Conservation (phyloP, 768 basidiomycete species). For the Macrocybe gigantea region DNA sequence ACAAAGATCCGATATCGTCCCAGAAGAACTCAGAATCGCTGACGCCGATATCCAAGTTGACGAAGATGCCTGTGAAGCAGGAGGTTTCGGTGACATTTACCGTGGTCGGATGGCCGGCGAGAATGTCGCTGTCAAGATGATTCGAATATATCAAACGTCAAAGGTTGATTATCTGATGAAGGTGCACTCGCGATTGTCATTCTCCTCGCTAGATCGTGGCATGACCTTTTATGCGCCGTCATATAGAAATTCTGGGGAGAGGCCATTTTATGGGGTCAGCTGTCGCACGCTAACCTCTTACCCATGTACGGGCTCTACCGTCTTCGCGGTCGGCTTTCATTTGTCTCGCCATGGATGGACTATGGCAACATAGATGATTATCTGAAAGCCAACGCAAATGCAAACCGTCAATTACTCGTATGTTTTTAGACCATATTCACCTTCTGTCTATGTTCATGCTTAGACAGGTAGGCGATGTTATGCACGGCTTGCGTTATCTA, state of each 20-base stretch:
- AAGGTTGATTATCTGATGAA: neutral
- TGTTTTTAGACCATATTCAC: conserved; percentile 3
- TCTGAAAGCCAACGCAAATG: conserved; percentile 4
- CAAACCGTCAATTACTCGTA: conserved; percentile 10
- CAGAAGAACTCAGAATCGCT: too few species aligned
- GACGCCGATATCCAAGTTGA: too few species aligned
- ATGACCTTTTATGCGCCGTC: neutral
- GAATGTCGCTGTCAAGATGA: neutral
- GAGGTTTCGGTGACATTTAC: conserved; percentile 1
- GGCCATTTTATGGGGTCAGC: conserved; percentile 25
- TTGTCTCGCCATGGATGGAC: conserved; percentile 15
- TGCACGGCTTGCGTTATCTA: conserved; percentile 24
- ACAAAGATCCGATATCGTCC: too few species aligned
- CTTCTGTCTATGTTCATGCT: neutral
- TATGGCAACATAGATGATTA: conserved; percentile 12
- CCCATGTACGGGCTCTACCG: conserved; percentile 26
- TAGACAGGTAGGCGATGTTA: conserved; percentile 24
- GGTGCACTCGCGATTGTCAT: conserved; percentile 1
- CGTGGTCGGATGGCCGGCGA: neutral
- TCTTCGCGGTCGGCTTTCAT: conserved; percentile 6
- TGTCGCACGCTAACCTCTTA: conserved; percentile 28
- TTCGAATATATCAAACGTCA: conserved; percentile 2
- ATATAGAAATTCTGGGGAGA: conserved; percentile 21
- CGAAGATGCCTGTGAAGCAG: too few species aligned
- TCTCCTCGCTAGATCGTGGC: neutral